Evolutionary conservation across 83 land plant species (phyloP).

Genomic region (Thuja plicata): DNA sequence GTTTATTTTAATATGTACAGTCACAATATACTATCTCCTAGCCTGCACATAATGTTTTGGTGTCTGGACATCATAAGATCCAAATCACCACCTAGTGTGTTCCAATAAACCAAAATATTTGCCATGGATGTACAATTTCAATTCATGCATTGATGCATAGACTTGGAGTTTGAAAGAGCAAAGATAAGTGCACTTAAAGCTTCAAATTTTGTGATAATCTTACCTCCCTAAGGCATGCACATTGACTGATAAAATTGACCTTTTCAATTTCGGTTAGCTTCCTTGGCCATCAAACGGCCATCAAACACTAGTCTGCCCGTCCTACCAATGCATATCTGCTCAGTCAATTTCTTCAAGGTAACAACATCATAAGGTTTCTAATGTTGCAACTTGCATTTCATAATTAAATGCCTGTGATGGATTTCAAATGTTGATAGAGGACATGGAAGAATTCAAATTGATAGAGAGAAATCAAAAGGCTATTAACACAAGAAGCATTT

Average conservation of each 20-base stretch:
- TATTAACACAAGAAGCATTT: neutral
- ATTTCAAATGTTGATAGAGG: neutral
- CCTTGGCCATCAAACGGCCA: constrained; percentile 2
- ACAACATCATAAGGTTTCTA: neutral
- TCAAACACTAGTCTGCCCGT: neutral
- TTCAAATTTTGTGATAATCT: neutral
- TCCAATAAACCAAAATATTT: neutral
- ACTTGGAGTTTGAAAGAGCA: neutral
- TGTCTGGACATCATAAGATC: neutral
- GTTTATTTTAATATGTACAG: neutral
- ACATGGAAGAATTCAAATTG: neutral
- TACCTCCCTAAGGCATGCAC: neutral
- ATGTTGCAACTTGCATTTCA: neutral
- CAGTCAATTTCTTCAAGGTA: neutral
- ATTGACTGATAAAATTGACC: neutral
- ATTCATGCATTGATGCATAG: no score
- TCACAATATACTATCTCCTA: neutral
- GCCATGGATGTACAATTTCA: neutral
- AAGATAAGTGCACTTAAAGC: neutral
- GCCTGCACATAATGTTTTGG: neutral
- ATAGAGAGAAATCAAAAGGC: neutral
- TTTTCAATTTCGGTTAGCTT: neutral
- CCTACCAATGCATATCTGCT: constrained; percentile 1
- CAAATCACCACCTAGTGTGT: neutral
- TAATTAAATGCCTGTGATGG: neutral